These are phyloP conservation scores for Ophiognomonia clavigignenti-juglandacearum DNA, from an alignment of 2,329 filamentous ascomycete genomes.

Conservation along the genomic window DNA sequence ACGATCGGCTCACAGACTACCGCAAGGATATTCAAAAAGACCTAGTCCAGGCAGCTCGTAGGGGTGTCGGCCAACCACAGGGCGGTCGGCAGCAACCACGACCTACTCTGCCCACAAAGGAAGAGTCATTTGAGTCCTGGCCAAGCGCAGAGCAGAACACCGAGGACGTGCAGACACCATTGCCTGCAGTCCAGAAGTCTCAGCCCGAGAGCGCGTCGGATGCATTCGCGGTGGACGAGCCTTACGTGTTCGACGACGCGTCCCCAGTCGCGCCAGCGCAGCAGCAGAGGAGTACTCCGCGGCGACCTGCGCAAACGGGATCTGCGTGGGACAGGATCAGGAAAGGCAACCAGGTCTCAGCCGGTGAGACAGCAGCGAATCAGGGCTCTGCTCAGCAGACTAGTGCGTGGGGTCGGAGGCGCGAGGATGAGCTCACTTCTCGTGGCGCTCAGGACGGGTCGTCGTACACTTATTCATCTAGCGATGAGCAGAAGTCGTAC, in stretches of 20 bases:
- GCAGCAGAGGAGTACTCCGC: background rate
- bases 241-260: constrained; percentile 15
- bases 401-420: constrained; percentile 3
- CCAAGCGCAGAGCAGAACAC: constrained; percentile 1
- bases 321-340: constrained; percentile 17
- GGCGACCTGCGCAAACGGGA: background rate
- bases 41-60: no score
- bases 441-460: constrained; percentile 10
- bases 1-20: constrained; percentile 12
- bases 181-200: background rate
- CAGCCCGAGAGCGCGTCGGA: background rate
- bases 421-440: constrained; percentile 21
- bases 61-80: no score
- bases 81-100: background rate
- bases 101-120: background rate
- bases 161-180: constrained; percentile 5
- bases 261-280: constrained; percentile 14
- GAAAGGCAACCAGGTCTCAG: constrained; percentile 3
- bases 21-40: background rate
- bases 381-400: constrained; percentile 1
- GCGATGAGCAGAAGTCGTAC: constrained; percentile 32
- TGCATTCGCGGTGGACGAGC: background rate
- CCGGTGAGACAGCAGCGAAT: background rate
- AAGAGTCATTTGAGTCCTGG: constrained; percentile 3
- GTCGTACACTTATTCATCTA: constrained; percentile 29